Percentiles rank a stretch among this genome's conserved stretches.
phyloP scores from a whole-genome alignment of 352 stramenopile genomes.

The Phytopythium ostracodes region DNA sequence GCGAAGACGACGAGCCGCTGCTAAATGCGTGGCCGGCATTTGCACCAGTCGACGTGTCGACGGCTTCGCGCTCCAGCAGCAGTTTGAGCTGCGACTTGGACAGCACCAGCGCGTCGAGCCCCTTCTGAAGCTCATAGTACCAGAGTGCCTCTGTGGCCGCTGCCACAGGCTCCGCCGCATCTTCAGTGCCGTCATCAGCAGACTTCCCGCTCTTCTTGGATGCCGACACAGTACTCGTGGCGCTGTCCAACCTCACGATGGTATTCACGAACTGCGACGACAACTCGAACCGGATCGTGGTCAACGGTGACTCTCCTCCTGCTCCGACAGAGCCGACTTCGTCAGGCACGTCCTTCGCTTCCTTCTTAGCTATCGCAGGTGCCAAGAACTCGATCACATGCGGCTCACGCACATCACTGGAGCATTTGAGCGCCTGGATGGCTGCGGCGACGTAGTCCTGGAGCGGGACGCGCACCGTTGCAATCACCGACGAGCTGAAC shows the following conservation, averaged over 20 bases:
- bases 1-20: conserved; percentile 13
- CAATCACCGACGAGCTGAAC: conserved; percentile 67
- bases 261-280: conserved; percentile 24
- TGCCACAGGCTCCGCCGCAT: conserved; percentile 17
- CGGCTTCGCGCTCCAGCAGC: conserved; percentile 61
- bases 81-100: conserved; percentile 68
- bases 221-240: not conserved
- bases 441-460: conserved; percentile 38
- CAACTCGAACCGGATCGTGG: conserved; percentile 45
- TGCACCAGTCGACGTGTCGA: conserved; percentile 61
- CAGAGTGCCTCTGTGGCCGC: conserved; percentile 25
- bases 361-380: conserved; percentile 16
- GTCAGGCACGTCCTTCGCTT: conserved; percentile 8
- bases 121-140: conserved; percentile 41
- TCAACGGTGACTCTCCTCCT: not conserved
- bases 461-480: conserved; percentile 41
- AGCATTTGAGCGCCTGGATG: conserved; percentile 20
- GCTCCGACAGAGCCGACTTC: not conserved
- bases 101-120: conserved; percentile 52
- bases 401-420: conserved; percentile 12
- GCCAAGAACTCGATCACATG: conserved; percentile 47
- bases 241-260: not conserved
- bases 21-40: conserved; percentile 21
- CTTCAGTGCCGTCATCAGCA: conserved; percentile 12
- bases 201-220: not conserved